Conservation (phyloP, 352 stramenopile genomes). For the Halophytophthora polymorphica region DNA sequence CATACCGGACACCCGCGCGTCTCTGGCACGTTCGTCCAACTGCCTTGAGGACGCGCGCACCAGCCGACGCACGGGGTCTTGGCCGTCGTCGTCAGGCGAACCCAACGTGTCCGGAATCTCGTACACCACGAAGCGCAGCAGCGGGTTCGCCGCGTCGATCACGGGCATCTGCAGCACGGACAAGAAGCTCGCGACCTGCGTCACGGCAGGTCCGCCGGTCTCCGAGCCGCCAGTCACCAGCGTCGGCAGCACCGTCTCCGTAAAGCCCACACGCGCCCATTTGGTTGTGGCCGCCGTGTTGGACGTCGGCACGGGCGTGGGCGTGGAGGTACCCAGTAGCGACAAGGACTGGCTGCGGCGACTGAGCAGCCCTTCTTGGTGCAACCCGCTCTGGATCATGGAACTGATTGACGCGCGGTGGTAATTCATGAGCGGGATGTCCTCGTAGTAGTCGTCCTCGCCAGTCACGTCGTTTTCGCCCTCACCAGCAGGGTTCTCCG, state of each 20-base stretch:
- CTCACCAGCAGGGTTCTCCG: slow-evolving; percentile 40
- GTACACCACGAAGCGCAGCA: slow-evolving; percentile 82
- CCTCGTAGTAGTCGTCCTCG: slow-evolving; percentile 49
- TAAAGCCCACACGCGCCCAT: slow-evolving; percentile 74
- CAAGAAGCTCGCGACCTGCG: slow-evolving; percentile 69
- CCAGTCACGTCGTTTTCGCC: slow-evolving; percentile 48
- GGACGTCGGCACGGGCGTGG: slow-evolving; percentile 26
- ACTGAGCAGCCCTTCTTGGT: slow-evolving; percentile 60
- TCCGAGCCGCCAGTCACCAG: slow-evolving; percentile 35
- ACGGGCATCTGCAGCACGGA: slow-evolving; percentile 77
- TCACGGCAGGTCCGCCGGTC: slow-evolving; percentile 20
- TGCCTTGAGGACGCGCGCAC: slow-evolving; percentile 46
- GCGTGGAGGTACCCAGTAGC: slow-evolving; percentile 23
- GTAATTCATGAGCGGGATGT: slow-evolving; percentile 41
- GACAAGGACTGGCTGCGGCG: slow-evolving; percentile 51
- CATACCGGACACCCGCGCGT: slow-evolving; percentile 57
- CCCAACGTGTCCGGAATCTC: slow-evolving; percentile 57
- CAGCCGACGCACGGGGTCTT: slow-evolving; percentile 21
- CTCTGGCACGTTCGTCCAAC: slow-evolving; percentile 50
- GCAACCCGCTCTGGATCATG: slow-evolving; percentile 66
- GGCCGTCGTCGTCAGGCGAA: slow-evolving; percentile 15
- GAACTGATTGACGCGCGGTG: slow-evolving; percentile 69
- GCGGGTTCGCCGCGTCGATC: slow-evolving; percentile 45
- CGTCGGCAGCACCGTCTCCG: slow-evolving; percentile 72
- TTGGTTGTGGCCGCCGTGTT: slow-evolving; percentile 27